Base-by-base conservation (phyloP, 116 monocot genomes). In the Zostera marina region DNA sequence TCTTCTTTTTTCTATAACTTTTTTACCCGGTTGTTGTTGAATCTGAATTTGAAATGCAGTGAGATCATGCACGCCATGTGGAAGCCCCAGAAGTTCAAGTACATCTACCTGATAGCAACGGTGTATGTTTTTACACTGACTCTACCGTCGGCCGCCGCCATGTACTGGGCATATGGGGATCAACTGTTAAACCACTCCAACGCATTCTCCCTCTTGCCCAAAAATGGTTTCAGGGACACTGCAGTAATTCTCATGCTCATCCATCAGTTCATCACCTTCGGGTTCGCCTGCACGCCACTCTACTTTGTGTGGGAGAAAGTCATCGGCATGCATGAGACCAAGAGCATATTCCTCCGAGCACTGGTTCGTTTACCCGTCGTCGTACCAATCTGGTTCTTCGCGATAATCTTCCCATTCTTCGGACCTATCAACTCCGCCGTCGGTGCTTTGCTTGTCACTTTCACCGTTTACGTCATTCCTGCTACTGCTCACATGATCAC, bases 51-150 rank as follows among this genome's bases (percentile, higher is more conserved):
- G 10, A 11, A 45, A 11, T 60, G 54, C 80, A 88, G 88, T 23
- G 88, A 88, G 74, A 88, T 88, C 58, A 88, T 88, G 88, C 79
- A 88, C 67, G 88, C 88, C 13, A 88, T 88, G 88, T 88, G 88
- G 88, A 82, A 81, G 63, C 88, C 88, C 0, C 74, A 73, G 41
- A 88, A 83, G 64, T 88, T 88, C 80, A 88, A 88, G 72, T 72
- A 63, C 68, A 73, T 88, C 61, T 88, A 88, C 66, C 70, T 88
- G 42, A 44, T 88, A 13, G 88, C 88, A 0, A 87, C 87, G 10
- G 53, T 87, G 21, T 87, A 87, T 58, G 87, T 87, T 32, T 79
- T 87, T 67, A 88, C 88, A 14, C 72, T 88, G 64, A 88, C 88
- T 4, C 72, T 88, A 8, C 88, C 88, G 24, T 88, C 88, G n/a